Base-by-base conservation (phyloP, 768 basidiomycete species). In the Serendipita sp. region DNA sequence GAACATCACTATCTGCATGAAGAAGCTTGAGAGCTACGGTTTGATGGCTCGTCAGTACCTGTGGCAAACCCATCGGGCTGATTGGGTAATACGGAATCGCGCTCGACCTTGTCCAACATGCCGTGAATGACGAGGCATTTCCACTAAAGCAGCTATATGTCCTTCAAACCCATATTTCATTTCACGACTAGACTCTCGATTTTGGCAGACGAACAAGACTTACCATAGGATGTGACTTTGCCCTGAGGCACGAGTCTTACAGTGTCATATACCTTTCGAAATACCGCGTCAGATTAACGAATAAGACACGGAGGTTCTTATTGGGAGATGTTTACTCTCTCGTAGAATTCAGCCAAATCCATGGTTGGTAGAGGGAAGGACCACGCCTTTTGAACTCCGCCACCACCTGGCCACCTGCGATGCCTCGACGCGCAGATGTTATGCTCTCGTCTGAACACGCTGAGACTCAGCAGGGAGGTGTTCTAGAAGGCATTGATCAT, bases 401-500 rank as follows among this genome's bases (percentile, higher is more conserved):
- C 56, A 60, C 34, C 34, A 30, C 56, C 16, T 32, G 48, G 7
- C 32, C n/a, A 16, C 8, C 48, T 16, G 10, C 32, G n/a, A 89
- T 65, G 70, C 79, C 11, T 72, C 75, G 0, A 75, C 78, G 35
- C 80, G 79, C 56, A 38, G 56, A 60, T 60, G 56, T 60, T 4
- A 60, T 60, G 56, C 56, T 60, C 35, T 30, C 37, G 0, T 77
- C 77, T 0, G 80, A 85, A 45, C 82, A 83, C 1, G 89, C 89
- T 0, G 83, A 89, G 70, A 81, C 85, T 0, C 89, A 91, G 69
- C 89, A 91, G 70, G 85, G 89, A 45, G 80, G 84, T 3, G 83
- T 86, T 37, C 86, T 88, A 2, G 87, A 89, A 51, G 89, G 91
- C 0, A 89, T 96, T 63, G 89, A 92, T 68, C 88, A 89, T 74